phyloP scores from a whole-genome alignment of 164 flowering plant genomes.

The Piper longum region DNA sequence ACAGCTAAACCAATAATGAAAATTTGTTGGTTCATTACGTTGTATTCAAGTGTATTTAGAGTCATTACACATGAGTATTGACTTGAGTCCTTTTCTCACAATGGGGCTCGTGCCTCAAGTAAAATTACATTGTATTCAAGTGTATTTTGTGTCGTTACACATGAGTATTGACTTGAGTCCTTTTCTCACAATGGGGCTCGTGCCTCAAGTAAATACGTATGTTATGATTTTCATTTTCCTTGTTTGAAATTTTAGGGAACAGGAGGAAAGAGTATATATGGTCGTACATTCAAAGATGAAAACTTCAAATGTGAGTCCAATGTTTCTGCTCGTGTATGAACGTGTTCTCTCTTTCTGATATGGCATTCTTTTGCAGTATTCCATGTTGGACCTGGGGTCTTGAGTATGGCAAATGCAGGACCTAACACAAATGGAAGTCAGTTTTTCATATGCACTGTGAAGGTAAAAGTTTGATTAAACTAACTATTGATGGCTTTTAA shows the following conservation, averaged over 20 bases:
- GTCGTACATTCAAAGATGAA: slow-evolving; percentile 59
- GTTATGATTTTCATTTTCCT: neutral
- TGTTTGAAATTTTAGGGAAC: slow-evolving; percentile 41
- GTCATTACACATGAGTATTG: neutral
- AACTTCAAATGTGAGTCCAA: slow-evolving; percentile 41
- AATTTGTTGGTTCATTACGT: too few species aligned
- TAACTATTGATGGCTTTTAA: too few species aligned
- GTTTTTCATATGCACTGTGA: slow-evolving; percentile 71
- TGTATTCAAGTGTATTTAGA: neutral
- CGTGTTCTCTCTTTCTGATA: neutral
- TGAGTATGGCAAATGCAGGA: slow-evolving; percentile 89
- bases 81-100: neutral
- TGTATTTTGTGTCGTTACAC: neutral
- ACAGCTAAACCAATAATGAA: too few species aligned
- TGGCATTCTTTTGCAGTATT: slow-evolving; percentile 31
- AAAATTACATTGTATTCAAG: neutral
- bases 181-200: neutral
- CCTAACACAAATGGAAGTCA: slow-evolving; percentile 79
- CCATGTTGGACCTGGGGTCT: slow-evolving; percentile 62
- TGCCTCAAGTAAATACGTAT: neutral
- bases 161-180: neutral
- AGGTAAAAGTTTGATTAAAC: slow-evolving; percentile 17
- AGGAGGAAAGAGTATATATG: slow-evolving; percentile 72
- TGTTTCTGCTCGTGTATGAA: neutral
- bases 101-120: too few species aligned